Percentiles rank a stretch among this genome's conserved stretches.
Conservation (phyloP, 176 grass and related monocot genomes). For the Oropetium thomaeum region DNA sequence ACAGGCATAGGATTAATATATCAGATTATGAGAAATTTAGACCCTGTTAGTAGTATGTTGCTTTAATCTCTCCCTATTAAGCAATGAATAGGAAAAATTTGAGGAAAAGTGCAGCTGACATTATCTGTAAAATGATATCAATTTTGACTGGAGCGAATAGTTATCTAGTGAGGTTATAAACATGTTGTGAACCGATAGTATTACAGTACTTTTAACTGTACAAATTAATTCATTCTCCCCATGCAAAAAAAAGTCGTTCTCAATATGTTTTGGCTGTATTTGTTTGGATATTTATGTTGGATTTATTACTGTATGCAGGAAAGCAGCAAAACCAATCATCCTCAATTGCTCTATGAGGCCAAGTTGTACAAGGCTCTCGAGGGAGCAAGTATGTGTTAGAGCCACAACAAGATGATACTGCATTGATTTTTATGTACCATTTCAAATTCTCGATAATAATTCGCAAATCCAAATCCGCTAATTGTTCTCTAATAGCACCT, state of each 20-base stretch:
- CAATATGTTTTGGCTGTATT: background rate
- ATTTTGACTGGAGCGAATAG: background rate
- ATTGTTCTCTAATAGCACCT: background rate
- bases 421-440: background rate
- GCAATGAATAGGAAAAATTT: background rate
- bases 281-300: background rate
- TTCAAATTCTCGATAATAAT: no score
- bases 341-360: conserved; percentile 79
- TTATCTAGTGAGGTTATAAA: conserved; percentile 13
- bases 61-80: background rate
- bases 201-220: background rate
- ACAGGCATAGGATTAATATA: background rate
- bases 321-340: conserved; percentile 79
- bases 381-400: conserved; percentile 61
- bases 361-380: conserved; percentile 82
- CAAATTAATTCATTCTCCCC: background rate
- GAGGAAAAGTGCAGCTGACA: background rate
- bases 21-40: background rate
- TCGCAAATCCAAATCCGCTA: background rate
- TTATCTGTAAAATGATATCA: background rate
- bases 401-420: background rate
- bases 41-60: background rate
- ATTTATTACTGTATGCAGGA: conserved; percentile 47
- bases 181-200: background rate
- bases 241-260: no score